These are phyloP conservation scores for Fusarium euwallaceae DNA, from an alignment of 2,329 filamentous ascomycete genomes.

Conservation along the genomic window DNA sequence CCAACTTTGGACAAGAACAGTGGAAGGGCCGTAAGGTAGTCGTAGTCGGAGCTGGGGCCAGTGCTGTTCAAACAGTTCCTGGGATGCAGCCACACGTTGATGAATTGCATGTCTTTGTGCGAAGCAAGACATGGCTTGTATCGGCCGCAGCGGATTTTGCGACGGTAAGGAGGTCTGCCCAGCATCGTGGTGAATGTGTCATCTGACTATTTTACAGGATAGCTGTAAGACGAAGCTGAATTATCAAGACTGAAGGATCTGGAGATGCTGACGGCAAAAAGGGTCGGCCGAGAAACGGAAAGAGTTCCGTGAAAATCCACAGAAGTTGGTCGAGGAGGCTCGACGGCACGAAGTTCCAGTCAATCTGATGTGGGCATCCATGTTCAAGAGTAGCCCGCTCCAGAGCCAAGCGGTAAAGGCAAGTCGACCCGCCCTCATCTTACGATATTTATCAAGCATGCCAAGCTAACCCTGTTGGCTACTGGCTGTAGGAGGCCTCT, in stretches of 20 bases:
- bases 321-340: neutral
- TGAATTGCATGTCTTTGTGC: constrained; percentile 8
- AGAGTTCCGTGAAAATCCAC: neutral
- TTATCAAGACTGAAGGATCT: no score
- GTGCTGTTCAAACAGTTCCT: constrained; percentile 1
- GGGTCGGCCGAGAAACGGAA: neutral
- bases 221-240: neutral
- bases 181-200: neutral
- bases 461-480: no score
- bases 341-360: neutral
- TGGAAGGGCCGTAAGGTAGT: neutral
- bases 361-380: neutral
- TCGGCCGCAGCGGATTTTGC: neutral
- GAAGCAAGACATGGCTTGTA: neutral
- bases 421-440: neutral
- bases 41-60: constrained; percentile 12
- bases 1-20: neutral
- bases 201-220: neutral
- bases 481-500: neutral
- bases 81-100: constrained; percentile 16
- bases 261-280: neutral
- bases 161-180: neutral
- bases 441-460: no score
- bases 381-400: neutral
- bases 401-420: neutral